These are phyloP conservation scores for Grigorovia transvaalensis DNA, from an alignment of 805 yeast genomes.

Conservation along the genomic window DNA sequence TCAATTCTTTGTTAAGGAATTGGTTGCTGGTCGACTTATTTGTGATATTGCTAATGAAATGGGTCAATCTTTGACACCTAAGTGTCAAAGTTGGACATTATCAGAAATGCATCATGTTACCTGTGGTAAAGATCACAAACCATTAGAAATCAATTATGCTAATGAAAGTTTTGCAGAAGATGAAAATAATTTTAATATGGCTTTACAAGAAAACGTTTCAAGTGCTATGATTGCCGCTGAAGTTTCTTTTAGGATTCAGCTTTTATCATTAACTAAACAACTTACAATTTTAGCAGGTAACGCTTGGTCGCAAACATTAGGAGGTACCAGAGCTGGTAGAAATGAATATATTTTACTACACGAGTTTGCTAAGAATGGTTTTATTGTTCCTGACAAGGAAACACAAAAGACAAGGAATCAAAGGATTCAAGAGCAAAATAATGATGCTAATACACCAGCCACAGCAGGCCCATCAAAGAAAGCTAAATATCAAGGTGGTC, in stretches of 20 bases:
- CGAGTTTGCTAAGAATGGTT: slow-evolving; percentile 73
- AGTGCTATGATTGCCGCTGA: slow-evolving; percentile 66
- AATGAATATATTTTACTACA: slow-evolving; percentile 88
- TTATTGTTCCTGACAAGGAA: slow-evolving; percentile 81
- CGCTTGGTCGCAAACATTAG: slow-evolving; percentile 90
- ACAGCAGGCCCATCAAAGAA: slow-evolving; percentile 44
- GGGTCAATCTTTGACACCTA: slow-evolving; percentile 84
- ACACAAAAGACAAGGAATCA: slow-evolving; percentile 31
- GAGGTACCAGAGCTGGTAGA: slow-evolving; percentile 94
- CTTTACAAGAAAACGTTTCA: slow-evolving; percentile 54
- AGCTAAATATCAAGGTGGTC: slow-evolving; percentile 82
- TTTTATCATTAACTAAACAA: slow-evolving; percentile 80
- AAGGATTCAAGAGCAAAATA: slow-evolving; percentile 23
- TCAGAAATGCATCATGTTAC: slow-evolving; percentile 82
- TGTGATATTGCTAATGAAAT: slow-evolving; percentile 92
- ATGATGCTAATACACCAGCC: slow-evolving; percentile 27
- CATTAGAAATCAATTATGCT: slow-evolving; percentile 66
- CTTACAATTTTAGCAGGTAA: slow-evolving; percentile 91
- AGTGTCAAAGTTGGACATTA: slow-evolving; percentile 91
- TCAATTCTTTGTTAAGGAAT: slow-evolving; percentile 50
- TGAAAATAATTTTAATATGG: slow-evolving; percentile 55
- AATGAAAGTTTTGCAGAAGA: slow-evolving; percentile 57
- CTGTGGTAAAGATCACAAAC: slow-evolving; percentile 49
- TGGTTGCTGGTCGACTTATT: slow-evolving; percentile 73
- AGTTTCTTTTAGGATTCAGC: slow-evolving; percentile 72